Conservation (phyloP, 2,329 filamentous ascomycete genomes). For the Aspergillus intermedius region DNA sequence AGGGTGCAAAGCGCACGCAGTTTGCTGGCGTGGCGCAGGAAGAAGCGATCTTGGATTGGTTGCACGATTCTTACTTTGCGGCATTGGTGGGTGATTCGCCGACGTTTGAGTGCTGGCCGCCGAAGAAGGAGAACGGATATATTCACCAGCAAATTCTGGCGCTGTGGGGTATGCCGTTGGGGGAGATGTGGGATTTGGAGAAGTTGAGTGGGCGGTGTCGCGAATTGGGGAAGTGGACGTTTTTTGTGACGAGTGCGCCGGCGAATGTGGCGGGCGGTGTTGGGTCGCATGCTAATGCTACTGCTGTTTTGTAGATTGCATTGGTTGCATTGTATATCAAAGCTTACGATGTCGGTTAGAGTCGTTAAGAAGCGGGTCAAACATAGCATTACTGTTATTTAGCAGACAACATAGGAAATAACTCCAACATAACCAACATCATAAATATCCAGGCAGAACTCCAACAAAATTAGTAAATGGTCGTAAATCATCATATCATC, state of each 20-base stretch:
- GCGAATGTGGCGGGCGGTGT: slow-evolving; percentile 34
- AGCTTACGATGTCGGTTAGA: background rate
- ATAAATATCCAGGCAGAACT: background rate
- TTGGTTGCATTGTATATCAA: no score
- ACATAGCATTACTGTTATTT: background rate
- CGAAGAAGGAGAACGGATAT: slow-evolving; percentile 25
- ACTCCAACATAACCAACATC: background rate
- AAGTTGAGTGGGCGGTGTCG: slow-evolving; percentile 28
- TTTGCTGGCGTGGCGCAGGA: slow-evolving; percentile 50
- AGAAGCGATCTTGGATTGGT: slow-evolving; percentile 54
- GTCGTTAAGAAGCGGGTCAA: background rate
- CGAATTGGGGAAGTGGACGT: slow-evolving; percentile 31
- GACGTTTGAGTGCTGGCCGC: slow-evolving; percentile 59
- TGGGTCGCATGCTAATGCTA: slow-evolving; percentile 28
- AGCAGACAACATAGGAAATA: background rate
- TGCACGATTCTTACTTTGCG: slow-evolving; percentile 64
- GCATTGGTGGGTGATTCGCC: slow-evolving; percentile 59
- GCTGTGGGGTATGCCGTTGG: slow-evolving; percentile 41
- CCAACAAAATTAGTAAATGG: background rate
- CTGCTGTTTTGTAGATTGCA: slow-evolving; percentile 18
- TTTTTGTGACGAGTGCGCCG: slow-evolving; percentile 40
- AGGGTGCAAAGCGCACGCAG: slow-evolving; percentile 27
- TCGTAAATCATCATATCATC: background rate
- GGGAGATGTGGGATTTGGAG: slow-evolving; percentile 43
- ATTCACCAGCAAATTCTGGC: slow-evolving; percentile 38